Evolutionary conservation across 345 rosid genomes (phyloP), one percentile per base, ranked within the genome.

Genomic region (Dimocarpus longan): DNA sequence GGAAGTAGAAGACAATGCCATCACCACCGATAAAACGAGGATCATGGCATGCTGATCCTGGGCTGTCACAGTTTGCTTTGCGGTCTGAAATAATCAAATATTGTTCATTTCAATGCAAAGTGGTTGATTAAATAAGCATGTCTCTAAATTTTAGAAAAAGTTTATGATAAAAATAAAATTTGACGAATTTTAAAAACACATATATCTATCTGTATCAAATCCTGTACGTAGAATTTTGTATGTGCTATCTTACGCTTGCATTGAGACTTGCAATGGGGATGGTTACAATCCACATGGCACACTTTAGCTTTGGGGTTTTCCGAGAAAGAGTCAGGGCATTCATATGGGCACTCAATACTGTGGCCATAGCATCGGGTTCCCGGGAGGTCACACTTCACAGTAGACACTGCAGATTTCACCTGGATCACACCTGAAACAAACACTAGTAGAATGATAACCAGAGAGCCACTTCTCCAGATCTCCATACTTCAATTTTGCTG

Each of bases 1-100:
- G 92, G 85, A 89, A 90, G 84, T 88, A 90, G 82, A 88, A 90
- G n/a, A 87, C 87, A 37, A 86, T 74, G 60, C 90, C 88, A 46
- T 90, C 90, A 40, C 89, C 91, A 63, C 90, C 88, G 12, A 89
- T 87, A 80, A 90, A 90, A 69, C 90, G 82, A 1, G 93, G 90
- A 54, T 88, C 87, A 32, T 79, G 78, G 77, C 90, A 90, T 9
- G 90, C 93, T 22, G 93, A 82, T 79, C 90, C 92, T n/a, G 87
- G 89, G 63, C 82, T 80, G 73, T 87, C 81, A 68, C 88, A 85
- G 76, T 87, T 84, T 0, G 90, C 87, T 48, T 81, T 86, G 32
- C 79, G 54, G 76, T 80, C 89, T 86, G 74, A 10, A 67, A 42
- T 18, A 39, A 54, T 37, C 21, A 42, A 56, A 56, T 56, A 56